These are phyloP conservation scores for Solanum pimpinellifolium DNA, from an alignment of 257 asterid species.

Conservation along the genomic window DNA sequence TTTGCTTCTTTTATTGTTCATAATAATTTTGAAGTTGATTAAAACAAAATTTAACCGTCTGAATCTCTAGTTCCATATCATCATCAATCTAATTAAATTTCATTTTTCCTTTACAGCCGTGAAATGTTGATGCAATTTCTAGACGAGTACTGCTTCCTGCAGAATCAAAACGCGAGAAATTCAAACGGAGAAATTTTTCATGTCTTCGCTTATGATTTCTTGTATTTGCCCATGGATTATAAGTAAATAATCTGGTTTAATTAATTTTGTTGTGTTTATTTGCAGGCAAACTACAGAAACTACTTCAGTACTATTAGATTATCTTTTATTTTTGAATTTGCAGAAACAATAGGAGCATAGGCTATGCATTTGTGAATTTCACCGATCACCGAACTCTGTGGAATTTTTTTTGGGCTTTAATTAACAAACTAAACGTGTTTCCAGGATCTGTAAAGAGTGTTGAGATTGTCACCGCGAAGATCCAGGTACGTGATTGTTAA, in stretches of 20 bases:
- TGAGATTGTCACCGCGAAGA: conserved; percentile 35
- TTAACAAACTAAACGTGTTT: conserved; percentile 13
- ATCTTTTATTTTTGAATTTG: background rate
- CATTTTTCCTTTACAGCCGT: conserved; percentile 17
- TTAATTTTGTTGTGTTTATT: background rate
- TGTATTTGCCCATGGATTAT: conserved; percentile 60
- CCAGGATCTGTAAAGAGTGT: conserved; percentile 16
- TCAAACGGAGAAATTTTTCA: background rate
- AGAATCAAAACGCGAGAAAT: conserved; percentile 10
- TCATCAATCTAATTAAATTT: background rate
- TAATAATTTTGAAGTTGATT: background rate
- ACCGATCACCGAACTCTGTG: conserved; percentile 18
- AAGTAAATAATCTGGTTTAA: conserved; percentile 8
- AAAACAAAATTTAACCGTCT: background rate
- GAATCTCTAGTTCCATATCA: background rate
- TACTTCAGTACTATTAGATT: background rate
- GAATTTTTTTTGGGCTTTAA: conserved; percentile 12
- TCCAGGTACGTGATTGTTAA: conserved; percentile 28
- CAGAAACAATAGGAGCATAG: conserved; percentile 34
- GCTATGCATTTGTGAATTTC: conserved; percentile 67
- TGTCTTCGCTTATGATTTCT: conserved; percentile 43
- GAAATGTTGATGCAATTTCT: conserved; percentile 17
- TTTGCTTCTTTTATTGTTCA: too few relatives aligned
- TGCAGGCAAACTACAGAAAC: background rate
- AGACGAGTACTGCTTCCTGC: conserved; percentile 33